phyloP scores from a whole-genome alignment of 306 rosid genomes.

The Bauhinia variegata region DNA sequence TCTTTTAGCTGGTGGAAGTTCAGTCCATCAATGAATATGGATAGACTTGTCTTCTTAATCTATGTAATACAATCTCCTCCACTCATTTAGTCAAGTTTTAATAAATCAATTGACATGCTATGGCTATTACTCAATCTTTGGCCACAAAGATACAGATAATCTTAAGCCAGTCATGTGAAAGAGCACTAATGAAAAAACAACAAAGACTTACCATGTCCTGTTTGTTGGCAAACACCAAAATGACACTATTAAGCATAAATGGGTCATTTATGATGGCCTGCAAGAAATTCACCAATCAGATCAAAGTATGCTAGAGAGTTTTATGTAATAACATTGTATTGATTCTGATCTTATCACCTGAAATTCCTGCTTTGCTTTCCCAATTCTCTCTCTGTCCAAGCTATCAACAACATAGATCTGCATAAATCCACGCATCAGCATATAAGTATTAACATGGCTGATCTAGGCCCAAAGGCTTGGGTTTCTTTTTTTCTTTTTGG shows the following conservation, averaged over 20 bases:
- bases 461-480: neutral
- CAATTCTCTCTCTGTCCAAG: constrained; percentile 93
- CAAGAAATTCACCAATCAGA: constrained; percentile 38
- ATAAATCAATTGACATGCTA: constrained; percentile 25
- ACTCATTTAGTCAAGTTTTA: too few species aligned
- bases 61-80: too few species aligned
- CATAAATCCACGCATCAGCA: constrained; percentile 32
- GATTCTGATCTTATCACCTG: constrained; percentile 60
- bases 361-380: constrained; percentile 84
- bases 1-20: too few species aligned
- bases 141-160: constrained; percentile 6
- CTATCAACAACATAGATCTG: constrained; percentile 96
- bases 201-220: constrained; percentile 85
- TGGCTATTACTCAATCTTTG: constrained; percentile 1
- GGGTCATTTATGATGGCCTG: constrained; percentile 97
- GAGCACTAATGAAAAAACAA: constrained; percentile 32
- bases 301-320: constrained; percentile 23
- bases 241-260: constrained; percentile 92
- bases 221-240: constrained; percentile 95
- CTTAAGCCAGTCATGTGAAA: constrained; percentile 19
- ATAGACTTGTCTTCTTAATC: too few species aligned
- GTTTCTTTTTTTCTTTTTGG: neutral
- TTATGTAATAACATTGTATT: constrained; percentile 25
- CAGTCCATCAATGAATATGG: too few species aligned
- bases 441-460: neutral